phyloP scores from a whole-genome alignment of 176 grass and related monocot species.

The Carex scoparia region DNA sequence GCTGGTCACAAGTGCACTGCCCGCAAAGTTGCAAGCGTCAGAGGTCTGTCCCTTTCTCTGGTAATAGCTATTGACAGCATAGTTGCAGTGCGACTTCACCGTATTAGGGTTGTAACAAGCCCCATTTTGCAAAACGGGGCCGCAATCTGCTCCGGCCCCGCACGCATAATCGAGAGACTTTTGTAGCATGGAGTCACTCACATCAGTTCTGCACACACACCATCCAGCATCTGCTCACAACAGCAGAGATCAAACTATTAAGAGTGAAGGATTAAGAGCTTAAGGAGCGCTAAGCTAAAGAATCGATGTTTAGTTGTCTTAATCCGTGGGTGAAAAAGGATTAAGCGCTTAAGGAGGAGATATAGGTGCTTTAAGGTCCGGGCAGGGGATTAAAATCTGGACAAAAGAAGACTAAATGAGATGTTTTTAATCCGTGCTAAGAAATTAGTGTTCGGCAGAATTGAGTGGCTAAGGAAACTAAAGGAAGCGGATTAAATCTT shows the following conservation, averaged over 20 bases:
- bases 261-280: not conserved
- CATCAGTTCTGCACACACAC: constrained; percentile 61
- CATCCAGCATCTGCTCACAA: constrained; percentile 49
- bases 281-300: no score
- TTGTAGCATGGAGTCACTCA: constrained; percentile 43
- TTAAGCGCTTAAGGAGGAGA: no score
- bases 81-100: constrained; percentile 75
- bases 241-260: not conserved
- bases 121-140: constrained; percentile 46
- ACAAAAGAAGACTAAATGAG: no score
- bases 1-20: constrained; percentile 24
- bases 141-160: constrained; percentile 67
- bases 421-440: no score
- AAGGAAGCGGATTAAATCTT: no score
- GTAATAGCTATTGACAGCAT: constrained; percentile 92
- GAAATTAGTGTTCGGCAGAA: no score
- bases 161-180: constrained; percentile 83
- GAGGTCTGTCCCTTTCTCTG: constrained; percentile 60
- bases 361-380: no score
- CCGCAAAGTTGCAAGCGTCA: constrained; percentile 60
- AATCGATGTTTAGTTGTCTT: no score
- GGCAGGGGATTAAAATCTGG: no score
- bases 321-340: no score
- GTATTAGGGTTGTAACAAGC: constrained; percentile 61
- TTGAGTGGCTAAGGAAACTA: no score